These are phyloP conservation scores for Myrica gale DNA, from an alignment of 306 rosid species.

Conservation along the genomic window DNA sequence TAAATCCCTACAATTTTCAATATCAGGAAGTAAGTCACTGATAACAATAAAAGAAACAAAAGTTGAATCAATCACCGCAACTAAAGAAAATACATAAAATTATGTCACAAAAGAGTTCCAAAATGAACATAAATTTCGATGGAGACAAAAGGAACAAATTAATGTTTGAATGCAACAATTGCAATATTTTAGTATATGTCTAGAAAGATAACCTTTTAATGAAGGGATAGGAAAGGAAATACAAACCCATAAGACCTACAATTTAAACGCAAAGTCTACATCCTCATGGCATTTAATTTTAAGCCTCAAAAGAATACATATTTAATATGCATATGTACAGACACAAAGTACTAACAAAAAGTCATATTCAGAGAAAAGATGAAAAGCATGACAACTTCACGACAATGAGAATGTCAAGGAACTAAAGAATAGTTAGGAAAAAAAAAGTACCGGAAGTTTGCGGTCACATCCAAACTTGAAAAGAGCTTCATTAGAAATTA, in stretches of 20 bases:
- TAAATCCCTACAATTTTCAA: constrained; percentile 69
- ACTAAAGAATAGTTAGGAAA: neutral
- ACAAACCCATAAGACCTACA: neutral
- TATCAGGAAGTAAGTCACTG: neutral
- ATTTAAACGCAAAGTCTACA: neutral
- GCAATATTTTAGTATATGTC: neutral
- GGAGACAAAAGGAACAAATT: neutral
- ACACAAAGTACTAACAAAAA: neutral
- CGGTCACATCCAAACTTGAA: constrained; percentile 54
- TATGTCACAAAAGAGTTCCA: neutral
- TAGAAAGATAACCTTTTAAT: neutral
- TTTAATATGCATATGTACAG: neutral
- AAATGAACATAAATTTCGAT: neutral
- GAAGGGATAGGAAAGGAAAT: neutral
- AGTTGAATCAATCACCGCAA: neutral
- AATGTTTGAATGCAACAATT: neutral
- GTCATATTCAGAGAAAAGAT: neutral
- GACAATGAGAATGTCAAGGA: constrained; percentile 1
- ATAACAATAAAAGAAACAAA: neutral
- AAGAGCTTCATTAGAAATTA: constrained; percentile 71
- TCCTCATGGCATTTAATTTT: neutral
- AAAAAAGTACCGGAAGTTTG: constrained; percentile 57
- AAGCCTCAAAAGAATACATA: neutral
- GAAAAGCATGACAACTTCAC: constrained; percentile 12
- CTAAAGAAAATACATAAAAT: neutral